Evolutionary conservation across 176 grass and related monocot species (phyloP), one percentile per base, ranked within the genome.

Genomic region (Pharus latifolius): DNA sequence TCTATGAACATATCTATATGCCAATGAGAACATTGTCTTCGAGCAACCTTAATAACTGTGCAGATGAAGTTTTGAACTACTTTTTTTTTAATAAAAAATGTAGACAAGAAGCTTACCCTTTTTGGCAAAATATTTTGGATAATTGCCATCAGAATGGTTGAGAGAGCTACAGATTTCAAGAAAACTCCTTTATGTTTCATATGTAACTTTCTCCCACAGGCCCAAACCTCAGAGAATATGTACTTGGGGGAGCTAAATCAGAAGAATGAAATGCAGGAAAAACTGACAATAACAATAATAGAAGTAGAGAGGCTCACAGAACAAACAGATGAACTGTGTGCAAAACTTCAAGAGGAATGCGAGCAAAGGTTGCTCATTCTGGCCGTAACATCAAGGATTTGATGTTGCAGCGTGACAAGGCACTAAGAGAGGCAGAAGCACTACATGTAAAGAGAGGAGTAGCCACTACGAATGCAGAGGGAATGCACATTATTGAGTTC

Each of bases 181-280:
- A 14, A 63, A 56, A 5, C n/a, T 22, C 61, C 5, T 81, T 61
- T 37, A 32, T 6, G 62, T 44, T 15, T 78, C 60, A 52, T 67
- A 66, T 65, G 37, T 48, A 28, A 61, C n/a, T 60, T 41, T 83
- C 29, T 20, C 52, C 56, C 66, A 67, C 72, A 91, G 88, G 62
- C 56, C 37, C 59, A 53, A 59, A 17, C 14, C 34, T 68, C 32
- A 3, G 58, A 79, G 28, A 79, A 75, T 75, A 46, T 69, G 16
- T 79, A 82, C 65, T 75, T 81, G 17, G 45, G 43, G 42, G 78
- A 83, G 60, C 43, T 73, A 48, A 86, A 91, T 59, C 76, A 88
- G 70, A 88, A 43, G 66, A 87, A 83, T 65, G 75, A 91, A 74
- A 72, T 91, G 34, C 60, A 70, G 34, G 70, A 81, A 42, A 80